Conservation (phyloP, 1,139 yeast species). For the Zygoascus hellenicus region DNA sequence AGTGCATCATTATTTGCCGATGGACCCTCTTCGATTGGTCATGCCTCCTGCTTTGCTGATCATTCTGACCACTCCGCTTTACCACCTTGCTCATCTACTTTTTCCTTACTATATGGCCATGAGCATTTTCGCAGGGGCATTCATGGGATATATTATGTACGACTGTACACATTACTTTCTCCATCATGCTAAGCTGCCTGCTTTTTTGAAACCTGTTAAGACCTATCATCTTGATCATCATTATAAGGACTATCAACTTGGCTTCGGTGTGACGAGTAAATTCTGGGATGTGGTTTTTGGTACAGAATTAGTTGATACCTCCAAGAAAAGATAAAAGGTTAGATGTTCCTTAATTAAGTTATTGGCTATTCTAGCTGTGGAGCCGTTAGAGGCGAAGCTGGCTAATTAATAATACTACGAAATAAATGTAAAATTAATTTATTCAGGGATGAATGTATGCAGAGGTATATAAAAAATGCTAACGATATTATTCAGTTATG, state of each 20-base stretch:
- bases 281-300: constrained; percentile 93
- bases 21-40: constrained; percentile 89
- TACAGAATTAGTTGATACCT: constrained; percentile 45
- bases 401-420: too few relatives aligned
- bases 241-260: constrained; percentile 91
- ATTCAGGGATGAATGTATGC: too few relatives aligned
- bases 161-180: constrained; percentile 86
- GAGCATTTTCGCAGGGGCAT: constrained; percentile 86
- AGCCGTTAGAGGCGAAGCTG: too few relatives aligned
- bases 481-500: too few relatives aligned
- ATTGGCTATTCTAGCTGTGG: too few relatives aligned
- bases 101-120: constrained; percentile 55
- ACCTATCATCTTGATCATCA: constrained; percentile 95
- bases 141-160: constrained; percentile 84
- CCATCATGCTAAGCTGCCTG: constrained; percentile 81
- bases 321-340: constrained; percentile 14
- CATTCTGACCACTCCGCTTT: constrained; percentile 53
- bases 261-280: constrained; percentile 89
- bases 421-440: too few relatives aligned
- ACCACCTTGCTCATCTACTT: constrained; percentile 50
- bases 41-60: constrained; percentile 88
- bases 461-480: too few relatives aligned
- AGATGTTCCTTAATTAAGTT: too few relatives aligned
- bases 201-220: constrained; percentile 68
- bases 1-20: constrained; percentile 93